Percentiles rank a stretch among this genome's conserved stretches.
These are phyloP conservation scores for Diophrys appendiculata DNA, from an alignment of 73 alveolate species.

Conservation along the genomic window DNA sequence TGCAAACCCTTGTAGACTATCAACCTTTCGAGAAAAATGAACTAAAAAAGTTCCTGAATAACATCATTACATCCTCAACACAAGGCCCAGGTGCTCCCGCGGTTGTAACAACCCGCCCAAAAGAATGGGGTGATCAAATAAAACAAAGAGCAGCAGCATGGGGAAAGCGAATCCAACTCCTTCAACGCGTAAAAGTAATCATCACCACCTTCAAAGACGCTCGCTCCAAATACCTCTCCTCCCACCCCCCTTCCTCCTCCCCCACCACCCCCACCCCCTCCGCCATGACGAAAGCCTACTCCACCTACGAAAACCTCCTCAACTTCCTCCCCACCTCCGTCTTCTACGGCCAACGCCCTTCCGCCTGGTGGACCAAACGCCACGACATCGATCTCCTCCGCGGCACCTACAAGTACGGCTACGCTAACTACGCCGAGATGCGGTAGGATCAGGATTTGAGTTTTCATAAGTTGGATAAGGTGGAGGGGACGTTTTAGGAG, in stretches of 20 bases:
- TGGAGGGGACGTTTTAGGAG: slow-evolving; percentile 72
- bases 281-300: too few relatives aligned
- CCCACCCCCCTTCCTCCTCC: too few relatives aligned
- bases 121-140: slow-evolving; percentile 96
- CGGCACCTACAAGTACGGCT: slow-evolving; percentile 97
- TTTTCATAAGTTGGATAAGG: slow-evolving; percentile 86
- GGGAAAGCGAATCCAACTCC: slow-evolving; percentile 93
- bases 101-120: slow-evolving; percentile 25
- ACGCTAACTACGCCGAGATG: slow-evolving; percentile 91
- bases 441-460: slow-evolving; percentile 78
- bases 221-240: slow-evolving; percentile 62
- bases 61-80: too few relatives aligned
- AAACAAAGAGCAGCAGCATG: slow-evolving; percentile 96
- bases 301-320: slow-evolving; percentile 94
- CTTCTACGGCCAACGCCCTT: slow-evolving; percentile 95
- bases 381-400: slow-evolving; percentile 97
- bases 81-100: slow-evolving; percentile 95
- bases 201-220: slow-evolving; percentile 90
- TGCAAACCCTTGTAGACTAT: slow-evolving; percentile 84
- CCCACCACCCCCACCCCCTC: too few relatives aligned
- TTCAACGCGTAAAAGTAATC: slow-evolving; percentile 79
- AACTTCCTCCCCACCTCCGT: slow-evolving; percentile 89
- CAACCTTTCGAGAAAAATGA: slow-evolving; percentile 81
- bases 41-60: slow-evolving; percentile 78
- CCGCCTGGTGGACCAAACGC: slow-evolving; percentile 96